phyloP scores from a whole-genome alignment of 768 basidiomycete species.

The Naganishia antarctica region DNA sequence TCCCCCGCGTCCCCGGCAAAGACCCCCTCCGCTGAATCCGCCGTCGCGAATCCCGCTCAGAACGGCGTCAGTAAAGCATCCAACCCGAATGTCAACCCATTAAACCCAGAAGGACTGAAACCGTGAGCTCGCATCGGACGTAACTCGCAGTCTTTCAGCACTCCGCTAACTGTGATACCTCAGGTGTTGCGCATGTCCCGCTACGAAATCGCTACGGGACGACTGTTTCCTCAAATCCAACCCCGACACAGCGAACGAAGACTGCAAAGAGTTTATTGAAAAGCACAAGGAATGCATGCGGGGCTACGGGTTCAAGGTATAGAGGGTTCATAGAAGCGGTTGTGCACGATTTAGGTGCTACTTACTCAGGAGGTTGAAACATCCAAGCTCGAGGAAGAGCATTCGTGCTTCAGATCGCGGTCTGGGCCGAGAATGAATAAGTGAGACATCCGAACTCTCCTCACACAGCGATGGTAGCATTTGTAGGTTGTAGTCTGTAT shows the following conservation, averaged over 20 bases:
- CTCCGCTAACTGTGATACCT: background rate
- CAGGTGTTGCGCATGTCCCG: constrained; percentile 27
- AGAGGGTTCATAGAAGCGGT: constrained; percentile 9
- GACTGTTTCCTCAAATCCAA: constrained; percentile 75
- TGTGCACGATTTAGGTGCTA: background rate
- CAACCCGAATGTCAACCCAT: constrained; percentile 57
- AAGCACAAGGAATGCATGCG: constrained; percentile 88
- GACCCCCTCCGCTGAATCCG: background rate
- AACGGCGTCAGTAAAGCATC: constrained; percentile 4
- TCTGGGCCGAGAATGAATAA: no score
- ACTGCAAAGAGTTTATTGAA: constrained; percentile 74
- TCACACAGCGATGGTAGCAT: no score
- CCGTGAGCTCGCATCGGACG: no score
- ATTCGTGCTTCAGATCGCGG: no score
- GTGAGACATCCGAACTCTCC: no score
- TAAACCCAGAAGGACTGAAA: constrained; percentile 92
- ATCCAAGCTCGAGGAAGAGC: no score
- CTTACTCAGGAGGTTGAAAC: no score
- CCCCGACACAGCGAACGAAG: constrained; percentile 63
- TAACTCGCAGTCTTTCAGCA: no score
- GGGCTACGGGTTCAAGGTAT: constrained; percentile 74
- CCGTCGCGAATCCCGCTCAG: background rate
- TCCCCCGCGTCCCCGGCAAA: constrained; percentile 1
- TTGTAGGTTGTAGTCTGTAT: no score
- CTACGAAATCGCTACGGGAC: constrained; percentile 57